Conservation (phyloP, 129 eudicot genomes). For the Arctium lappa region DNA sequence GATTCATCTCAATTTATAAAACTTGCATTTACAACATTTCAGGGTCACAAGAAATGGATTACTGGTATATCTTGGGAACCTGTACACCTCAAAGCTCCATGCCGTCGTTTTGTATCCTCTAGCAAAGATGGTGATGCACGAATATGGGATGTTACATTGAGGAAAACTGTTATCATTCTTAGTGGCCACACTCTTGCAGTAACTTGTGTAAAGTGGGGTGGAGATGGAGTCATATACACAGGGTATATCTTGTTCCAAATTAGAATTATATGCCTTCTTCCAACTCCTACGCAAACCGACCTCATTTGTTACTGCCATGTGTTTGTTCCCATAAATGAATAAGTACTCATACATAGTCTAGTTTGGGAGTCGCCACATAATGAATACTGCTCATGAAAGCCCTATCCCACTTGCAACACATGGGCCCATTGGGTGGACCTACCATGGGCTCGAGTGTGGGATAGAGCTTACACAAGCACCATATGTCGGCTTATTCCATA, state of each 20-base stretch:
- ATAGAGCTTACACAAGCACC: neutral
- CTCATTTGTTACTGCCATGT: neutral
- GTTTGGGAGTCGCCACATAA: neutral
- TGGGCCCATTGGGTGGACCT: neutral
- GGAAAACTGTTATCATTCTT: slow-evolving; percentile 69
- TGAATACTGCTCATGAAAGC: neutral
- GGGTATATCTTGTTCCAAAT: slow-evolving; percentile 54
- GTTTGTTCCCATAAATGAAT: neutral
- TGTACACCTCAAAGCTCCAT: slow-evolving; percentile 72
- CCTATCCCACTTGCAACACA: neutral
- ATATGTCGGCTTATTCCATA: neutral
- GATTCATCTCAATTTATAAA: neutral
- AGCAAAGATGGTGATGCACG: slow-evolving; percentile 99
- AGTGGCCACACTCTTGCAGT: slow-evolving; percentile 96
- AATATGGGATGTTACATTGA: slow-evolving; percentile 76
- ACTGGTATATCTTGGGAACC: slow-evolving; percentile 99
- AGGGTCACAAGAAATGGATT: slow-evolving; percentile 98
- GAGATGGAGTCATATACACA: slow-evolving; percentile 94
- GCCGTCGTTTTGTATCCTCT: slow-evolving; percentile 90
- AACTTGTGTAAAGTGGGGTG: slow-evolving; percentile 99
- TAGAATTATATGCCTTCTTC: neutral
- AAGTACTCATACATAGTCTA: neutral
- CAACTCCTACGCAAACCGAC: neutral
- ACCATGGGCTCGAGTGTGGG: neutral
- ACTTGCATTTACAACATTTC: slow-evolving; percentile 17